These are phyloP conservation scores for Leucaena leucocephala DNA, from an alignment of 306 rosid genomes.

Conservation along the genomic window DNA sequence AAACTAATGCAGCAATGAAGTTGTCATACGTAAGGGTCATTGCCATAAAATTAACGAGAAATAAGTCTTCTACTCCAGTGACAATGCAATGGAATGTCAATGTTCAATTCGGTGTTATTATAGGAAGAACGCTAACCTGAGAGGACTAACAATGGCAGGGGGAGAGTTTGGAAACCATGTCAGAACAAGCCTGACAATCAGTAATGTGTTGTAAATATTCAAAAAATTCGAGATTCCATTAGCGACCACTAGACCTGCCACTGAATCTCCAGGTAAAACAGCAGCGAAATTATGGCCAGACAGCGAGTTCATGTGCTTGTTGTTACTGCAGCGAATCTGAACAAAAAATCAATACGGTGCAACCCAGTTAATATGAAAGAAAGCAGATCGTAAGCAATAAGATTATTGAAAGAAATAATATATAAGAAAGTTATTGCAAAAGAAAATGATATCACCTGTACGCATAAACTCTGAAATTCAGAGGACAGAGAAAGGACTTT, in stretches of 20 bases:
- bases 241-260: slow-evolving; percentile 83
- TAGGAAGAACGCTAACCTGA: slow-evolving; percentile 51
- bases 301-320: slow-evolving; percentile 39
- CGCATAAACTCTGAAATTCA: slow-evolving; percentile 52
- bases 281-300: slow-evolving; percentile 75
- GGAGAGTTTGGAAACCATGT: slow-evolving; percentile 96
- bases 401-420: not conserved
- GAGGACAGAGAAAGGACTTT: slow-evolving; percentile 51
- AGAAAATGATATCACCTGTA: slow-evolving; percentile 49
- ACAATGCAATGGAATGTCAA: slow-evolving; percentile 4
- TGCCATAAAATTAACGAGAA: not conserved
- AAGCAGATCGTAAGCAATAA: not conserved
- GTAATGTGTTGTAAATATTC: slow-evolving; percentile 81
- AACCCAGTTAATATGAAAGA: not conserved
- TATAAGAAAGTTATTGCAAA: not conserved
- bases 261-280: slow-evolving; percentile 86
- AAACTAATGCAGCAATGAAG: not conserved
- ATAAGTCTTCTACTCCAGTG: not conserved
- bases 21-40: not conserved
- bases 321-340: slow-evolving; percentile 64
- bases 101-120: not conserved
- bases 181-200: slow-evolving; percentile 86
- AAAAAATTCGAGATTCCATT: slow-evolving; percentile 83
- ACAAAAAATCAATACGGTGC: slow-evolving; percentile 18
- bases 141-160: slow-evolving; percentile 80